phyloP scores from a whole-genome alignment of 2,329 filamentous ascomycete species.

The Chaetomiaceae sp. region DNA sequence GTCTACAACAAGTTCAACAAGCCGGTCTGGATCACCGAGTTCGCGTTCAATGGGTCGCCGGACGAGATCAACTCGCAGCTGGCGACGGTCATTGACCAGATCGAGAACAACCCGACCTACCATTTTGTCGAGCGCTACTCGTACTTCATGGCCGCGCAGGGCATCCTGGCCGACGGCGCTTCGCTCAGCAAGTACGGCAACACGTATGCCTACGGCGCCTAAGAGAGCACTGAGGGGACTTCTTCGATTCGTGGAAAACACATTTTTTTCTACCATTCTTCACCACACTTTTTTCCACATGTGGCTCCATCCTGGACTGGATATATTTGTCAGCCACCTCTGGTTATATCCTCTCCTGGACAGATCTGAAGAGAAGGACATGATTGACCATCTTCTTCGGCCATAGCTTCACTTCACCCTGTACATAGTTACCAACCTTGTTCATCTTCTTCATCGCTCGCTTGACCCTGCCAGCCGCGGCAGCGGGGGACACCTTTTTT shows the following conservation, averaged over 20 bases:
- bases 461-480: neutral
- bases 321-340: neutral
- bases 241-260: neutral
- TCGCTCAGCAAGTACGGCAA: conserved; percentile 42
- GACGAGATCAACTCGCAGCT: conserved; percentile 45
- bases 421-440: conserved; percentile 16
- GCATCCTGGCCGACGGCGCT: conserved; percentile 36
- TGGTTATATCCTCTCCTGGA: neutral
- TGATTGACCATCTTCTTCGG: conserved; percentile 1
- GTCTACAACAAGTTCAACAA: conserved; percentile 42
- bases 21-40: conserved; percentile 60
- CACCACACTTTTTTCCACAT: neutral
- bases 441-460: conserved; percentile 5
- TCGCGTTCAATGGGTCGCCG: conserved; percentile 45
- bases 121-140: conserved; percentile 50
- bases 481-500: too few species aligned
- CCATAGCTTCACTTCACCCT: conserved; percentile 3
- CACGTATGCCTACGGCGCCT: conserved; percentile 40
- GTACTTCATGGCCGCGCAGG: conserved; percentile 48
- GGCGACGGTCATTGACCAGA: conserved; percentile 38
- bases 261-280: neutral
- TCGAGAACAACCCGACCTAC: conserved; percentile 41
- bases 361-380: neutral
- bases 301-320: neutral
- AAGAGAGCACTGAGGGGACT: conserved; percentile 1